Evolutionary conservation across 768 basidiomycete genomes (phyloP).

Genomic region (Termitomyces titanicus): DNA sequence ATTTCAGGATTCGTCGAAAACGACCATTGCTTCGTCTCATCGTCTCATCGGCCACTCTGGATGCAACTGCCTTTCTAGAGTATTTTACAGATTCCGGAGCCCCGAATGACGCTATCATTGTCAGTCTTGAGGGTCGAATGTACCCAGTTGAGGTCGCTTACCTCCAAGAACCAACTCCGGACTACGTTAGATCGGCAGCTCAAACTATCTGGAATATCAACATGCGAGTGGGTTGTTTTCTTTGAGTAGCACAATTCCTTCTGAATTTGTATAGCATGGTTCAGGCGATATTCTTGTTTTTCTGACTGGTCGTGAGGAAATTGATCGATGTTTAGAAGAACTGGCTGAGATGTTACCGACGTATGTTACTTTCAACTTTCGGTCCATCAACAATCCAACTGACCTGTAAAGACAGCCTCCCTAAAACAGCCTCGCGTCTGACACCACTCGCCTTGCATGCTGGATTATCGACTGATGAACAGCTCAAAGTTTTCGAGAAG

Average conservation of each 20-base stretch:
- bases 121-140: constrained; percentile 91
- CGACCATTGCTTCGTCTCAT: constrained; percentile 87
- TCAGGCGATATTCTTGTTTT: constrained; percentile 92
- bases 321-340: constrained; percentile 82
- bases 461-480: constrained; percentile 84
- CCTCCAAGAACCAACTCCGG: constrained; percentile 67
- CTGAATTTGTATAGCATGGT: constrained; percentile 50
- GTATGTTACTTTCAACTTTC: constrained; percentile 31
- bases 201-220: constrained; percentile 83
- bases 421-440: constrained; percentile 53
- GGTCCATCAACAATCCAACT: background rate
- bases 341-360: constrained; percentile 74
- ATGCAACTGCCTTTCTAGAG: constrained; percentile 83
- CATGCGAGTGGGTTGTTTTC: constrained; percentile 51
- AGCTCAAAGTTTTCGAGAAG: constrained; percentile 79
- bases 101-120: constrained; percentile 72
- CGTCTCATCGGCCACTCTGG: constrained; percentile 95
- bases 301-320: constrained; percentile 94
- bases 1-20: constrained; percentile 80
- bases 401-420: constrained; percentile 33
- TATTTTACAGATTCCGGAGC: constrained; percentile 74
- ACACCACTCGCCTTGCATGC: constrained; percentile 81
- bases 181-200: constrained; percentile 82
- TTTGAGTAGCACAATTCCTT: background rate
- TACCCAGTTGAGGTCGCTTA: constrained; percentile 95